Base-by-base conservation (phyloP, 129 eudicot species). In the Pittosporum tobira region DNA sequence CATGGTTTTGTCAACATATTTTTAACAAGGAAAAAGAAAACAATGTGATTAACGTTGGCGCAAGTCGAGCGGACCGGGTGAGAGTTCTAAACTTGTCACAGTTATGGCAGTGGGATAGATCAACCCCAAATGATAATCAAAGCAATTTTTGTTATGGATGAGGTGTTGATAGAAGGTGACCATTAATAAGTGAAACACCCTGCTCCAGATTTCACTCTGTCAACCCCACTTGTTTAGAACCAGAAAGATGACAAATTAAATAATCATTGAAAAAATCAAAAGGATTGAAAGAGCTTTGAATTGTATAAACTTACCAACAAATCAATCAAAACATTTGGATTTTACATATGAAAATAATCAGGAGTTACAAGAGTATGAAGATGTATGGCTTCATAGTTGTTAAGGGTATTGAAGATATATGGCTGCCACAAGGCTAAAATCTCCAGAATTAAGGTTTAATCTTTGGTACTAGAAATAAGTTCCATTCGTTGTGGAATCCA, bases 31-130 rank as follows among this genome's bases (percentile, higher is more conserved):
- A 23, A 49, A 22, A 16, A 25, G 31, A 23, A 51, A 51, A 51
- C 6, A 12, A 1, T 25, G 57, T 51, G 34, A 16, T 23, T 12
- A 51, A 51, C 27, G 1, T 50, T 10, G 34, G 28, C 40, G 1
- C 40, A 6, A 34, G 10, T 34, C 40, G 10, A 29, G 6, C 1
- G 34, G 24, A 50, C 16, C 7, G 18, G 59, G 59, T 54, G 59
- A 52, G 58, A 20, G 40, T 29, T 28, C 28, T 52, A 52, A 52
- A 26, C 1, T 19, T 15, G 22, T 52, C 58, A 54, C 2, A 28
- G 7, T 54, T n/a, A 54, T 29, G 59, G 59, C 43, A 54, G 59
- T 21, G 34, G 59, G 40, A 54, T 19, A 54, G 59, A 54, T 54
- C 38, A 54, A 20, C 43, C 59, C 59, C 59, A 54, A 54, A 38